Base-by-base conservation (phyloP, 2,329 filamentous ascomycete species). In the Clarireedia sp. region DNA sequence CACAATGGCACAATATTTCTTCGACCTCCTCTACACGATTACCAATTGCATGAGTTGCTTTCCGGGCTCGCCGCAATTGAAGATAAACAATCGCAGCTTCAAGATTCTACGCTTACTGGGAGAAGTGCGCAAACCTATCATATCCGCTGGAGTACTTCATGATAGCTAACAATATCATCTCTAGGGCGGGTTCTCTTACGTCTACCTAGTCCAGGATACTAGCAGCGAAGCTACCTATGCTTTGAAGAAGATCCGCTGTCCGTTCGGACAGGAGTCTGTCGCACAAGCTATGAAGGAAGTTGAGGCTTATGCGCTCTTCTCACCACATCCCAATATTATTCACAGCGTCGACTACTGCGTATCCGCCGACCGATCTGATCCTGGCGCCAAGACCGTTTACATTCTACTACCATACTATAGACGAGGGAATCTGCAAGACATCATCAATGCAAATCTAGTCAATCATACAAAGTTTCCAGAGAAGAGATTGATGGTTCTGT, bases 221-320 rank as follows among this genome's bases (percentile, higher is more conserved):
- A 78, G 82, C 54, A 87, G 83, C 51, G 87, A 89, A 57, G 84
- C 92, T 66, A 81, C 96, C 47, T 92, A 95, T 71, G 94, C 94
- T 17, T 84, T 97, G 59, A 99, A 99, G 74, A 99, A 99, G 80
- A 99, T 99, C 72, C 86, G 92, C 69, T 99, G 94, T 77, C 92
- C 94, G 4, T 97, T 99, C 68, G 94, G 94, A 63, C 87, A 94
- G 72, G 94, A 99, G 77, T 96, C 90, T 24, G 92, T 99, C 57
- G 85, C 90, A 63, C 90, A 89, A 70, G 94, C 94, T 51, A 86
- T 97, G 79, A 92, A 92, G 71, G 94, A 99, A 75, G 94, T 97
- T 59, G 92, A 97, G 71, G 92, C 94, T 49, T 99, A 99, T 76
- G 86, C 86, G 62, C 82, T 96, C 57, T 99, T 99, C 75, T 77